These are phyloP conservation scores for Naganishia liquefaciens DNA, from an alignment of 1,284 basidiomycete species.

Conservation along the genomic window DNA sequence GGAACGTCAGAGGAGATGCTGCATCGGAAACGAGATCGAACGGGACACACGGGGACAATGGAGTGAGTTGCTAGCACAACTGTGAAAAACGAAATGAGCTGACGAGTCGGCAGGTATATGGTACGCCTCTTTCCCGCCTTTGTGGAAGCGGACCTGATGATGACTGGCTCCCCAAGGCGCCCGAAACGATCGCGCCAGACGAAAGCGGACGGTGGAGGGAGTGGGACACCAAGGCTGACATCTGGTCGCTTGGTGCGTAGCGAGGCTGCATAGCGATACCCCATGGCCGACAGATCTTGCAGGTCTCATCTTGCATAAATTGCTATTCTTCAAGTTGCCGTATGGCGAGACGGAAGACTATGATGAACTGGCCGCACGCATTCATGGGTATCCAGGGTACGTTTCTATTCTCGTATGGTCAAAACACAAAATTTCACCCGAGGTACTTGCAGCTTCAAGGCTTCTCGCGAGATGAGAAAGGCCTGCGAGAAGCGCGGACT, in stretches of 20 bases:
- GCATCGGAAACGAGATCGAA: slow-evolving; percentile 64
- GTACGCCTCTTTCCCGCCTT: slow-evolving; percentile 27
- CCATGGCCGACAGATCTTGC: neutral
- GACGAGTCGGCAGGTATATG: slow-evolving; percentile 42
- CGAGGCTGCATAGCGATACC: neutral
- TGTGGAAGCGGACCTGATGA: neutral
- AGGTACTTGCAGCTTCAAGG: slow-evolving; percentile 62
- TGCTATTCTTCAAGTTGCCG: slow-evolving; percentile 82
- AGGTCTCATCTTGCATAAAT: slow-evolving; percentile 86
- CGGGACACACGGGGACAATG: slow-evolving; percentile 89
- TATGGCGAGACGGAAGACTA: slow-evolving; percentile 67
- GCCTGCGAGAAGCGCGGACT: slow-evolving; percentile 68
- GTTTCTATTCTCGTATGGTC: slow-evolving; percentile 36
- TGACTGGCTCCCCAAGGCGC: slow-evolving; percentile 56
- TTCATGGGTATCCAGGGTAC: slow-evolving; percentile 72
- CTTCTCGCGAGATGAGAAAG: slow-evolving; percentile 58
- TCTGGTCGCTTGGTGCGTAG: slow-evolving; percentile 58
- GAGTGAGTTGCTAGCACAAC: slow-evolving; percentile 53
- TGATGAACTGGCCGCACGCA: slow-evolving; percentile 68
- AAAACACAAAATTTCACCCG: neutral
- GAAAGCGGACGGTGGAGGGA: slow-evolving; percentile 64
- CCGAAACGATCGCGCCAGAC: slow-evolving; percentile 68
- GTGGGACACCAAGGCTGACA: slow-evolving; percentile 73
- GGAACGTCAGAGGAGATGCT: slow-evolving; percentile 90
- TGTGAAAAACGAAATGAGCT: neutral